Percentiles rank a stretch among this genome's conserved stretches.
Conservation (phyloP, 176 grass and related monocot genomes). For the Triticum timopheevii region DNA sequence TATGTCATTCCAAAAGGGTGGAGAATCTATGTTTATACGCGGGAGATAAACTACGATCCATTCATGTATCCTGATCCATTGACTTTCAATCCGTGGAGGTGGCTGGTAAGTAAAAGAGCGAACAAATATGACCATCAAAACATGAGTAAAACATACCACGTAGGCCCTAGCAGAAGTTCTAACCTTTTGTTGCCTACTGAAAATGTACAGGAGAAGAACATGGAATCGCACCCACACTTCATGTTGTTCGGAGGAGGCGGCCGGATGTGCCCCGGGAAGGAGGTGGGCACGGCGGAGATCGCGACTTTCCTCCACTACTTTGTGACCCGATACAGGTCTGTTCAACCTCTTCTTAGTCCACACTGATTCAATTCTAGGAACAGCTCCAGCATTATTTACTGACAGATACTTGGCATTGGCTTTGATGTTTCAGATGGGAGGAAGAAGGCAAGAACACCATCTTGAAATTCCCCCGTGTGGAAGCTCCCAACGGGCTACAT, state of each 20-base stretch:
- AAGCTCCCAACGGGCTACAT: conserved; percentile 87
- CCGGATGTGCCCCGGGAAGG: conserved; percentile 87
- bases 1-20: conserved; percentile 86
- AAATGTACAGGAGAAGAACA: conserved; percentile 58
- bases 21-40: conserved; percentile 98
- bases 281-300: conserved; percentile 78
- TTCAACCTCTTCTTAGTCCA: neutral
- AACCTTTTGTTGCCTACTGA: conserved; percentile 4
- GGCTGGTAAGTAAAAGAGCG: conserved; percentile 67
- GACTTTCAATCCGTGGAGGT: conserved; percentile 95
- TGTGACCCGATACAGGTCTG: conserved; percentile 78
- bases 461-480: conserved; percentile 84
- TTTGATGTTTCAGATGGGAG: conserved; percentile 72
- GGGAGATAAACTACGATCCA: conserved; percentile 96
- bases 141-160: neutral
- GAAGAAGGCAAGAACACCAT: conserved; percentile 74
- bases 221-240: conserved; percentile 87
- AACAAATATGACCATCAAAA: neutral
- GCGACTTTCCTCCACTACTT: conserved; percentile 91
- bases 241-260: conserved; percentile 93
- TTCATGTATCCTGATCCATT: conserved; percentile 75
- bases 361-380: neutral
- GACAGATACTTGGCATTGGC: neutral
- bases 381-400: neutral
- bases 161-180: neutral